Conservation (phyloP, 345 rosid genomes). For the Garcia nutans region DNA sequence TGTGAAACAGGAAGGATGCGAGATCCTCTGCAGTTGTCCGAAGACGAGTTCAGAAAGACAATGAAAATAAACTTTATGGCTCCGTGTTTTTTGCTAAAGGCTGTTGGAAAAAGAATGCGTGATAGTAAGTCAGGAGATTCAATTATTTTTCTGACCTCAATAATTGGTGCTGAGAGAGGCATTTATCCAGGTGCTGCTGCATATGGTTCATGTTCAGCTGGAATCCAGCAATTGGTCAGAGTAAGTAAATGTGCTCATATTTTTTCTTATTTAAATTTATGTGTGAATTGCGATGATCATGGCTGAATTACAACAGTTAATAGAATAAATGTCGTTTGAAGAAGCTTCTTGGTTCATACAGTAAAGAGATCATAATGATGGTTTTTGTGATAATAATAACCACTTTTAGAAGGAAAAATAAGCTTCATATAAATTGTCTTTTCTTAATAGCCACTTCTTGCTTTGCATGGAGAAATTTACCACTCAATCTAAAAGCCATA, state of each 20-base stretch:
- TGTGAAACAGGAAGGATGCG: constrained; percentile 63
- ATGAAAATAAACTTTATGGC: constrained; percentile 65
- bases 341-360: neutral
- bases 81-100: constrained; percentile 72
- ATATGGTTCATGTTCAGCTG: constrained; percentile 70
- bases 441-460: neutral
- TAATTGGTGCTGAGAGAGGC: constrained; percentile 76
- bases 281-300: neutral
- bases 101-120: constrained; percentile 71
- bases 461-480: no score
- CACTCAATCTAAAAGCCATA: no score
- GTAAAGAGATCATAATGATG: neutral
- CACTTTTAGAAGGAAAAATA: neutral
- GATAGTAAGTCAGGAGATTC: constrained; percentile 67
- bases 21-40: constrained; percentile 53
- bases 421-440: neutral
- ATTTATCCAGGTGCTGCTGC: constrained; percentile 85
- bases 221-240: constrained; percentile 71
- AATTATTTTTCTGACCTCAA: constrained; percentile 57
- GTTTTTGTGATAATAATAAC: neutral
- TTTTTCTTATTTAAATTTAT: neutral
- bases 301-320: no score
- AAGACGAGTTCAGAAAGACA: constrained; percentile 59
- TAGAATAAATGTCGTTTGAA: neutral
- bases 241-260: constrained; percentile 36